phyloP scores from a whole-genome alignment of 768 basidiomycete genomes.

The Boletus sensibilis region DNA sequence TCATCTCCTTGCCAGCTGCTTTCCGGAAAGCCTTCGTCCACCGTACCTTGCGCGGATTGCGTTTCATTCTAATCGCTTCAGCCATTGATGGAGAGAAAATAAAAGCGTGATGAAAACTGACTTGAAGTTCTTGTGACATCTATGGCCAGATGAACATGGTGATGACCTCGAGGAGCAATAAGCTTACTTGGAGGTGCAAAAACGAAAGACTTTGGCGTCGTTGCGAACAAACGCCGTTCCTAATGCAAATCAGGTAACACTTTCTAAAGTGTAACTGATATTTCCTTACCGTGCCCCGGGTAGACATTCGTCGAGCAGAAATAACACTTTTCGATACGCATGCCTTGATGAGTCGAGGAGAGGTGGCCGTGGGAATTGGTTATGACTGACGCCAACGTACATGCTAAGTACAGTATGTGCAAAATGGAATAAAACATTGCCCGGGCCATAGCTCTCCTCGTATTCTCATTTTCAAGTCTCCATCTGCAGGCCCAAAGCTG shows the following conservation, averaged over 20 bases:
- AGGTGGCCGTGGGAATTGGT: slow-evolving; percentile 26
- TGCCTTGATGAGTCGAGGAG: slow-evolving; percentile 31
- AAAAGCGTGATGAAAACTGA: slow-evolving; percentile 34
- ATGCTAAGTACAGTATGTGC: not conserved
- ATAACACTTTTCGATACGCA: slow-evolving; percentile 98
- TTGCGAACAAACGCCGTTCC: slow-evolving; percentile 96
- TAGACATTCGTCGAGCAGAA: slow-evolving; percentile 98
- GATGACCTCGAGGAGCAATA: not conserved
- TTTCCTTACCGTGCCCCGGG: slow-evolving; percentile 81
- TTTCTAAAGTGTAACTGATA: not conserved
- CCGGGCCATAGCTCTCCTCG: not conserved
- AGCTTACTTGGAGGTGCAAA: slow-evolving; percentile 93
- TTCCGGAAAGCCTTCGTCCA: slow-evolving; percentile 99
- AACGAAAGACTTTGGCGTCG: slow-evolving; percentile 96
- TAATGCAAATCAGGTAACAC: slow-evolving; percentile 25
- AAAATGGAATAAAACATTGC: not conserved
- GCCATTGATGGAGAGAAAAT: not conserved
- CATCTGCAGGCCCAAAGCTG: not conserved
- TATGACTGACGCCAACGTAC: not conserved
- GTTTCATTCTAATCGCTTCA: slow-evolving; percentile 78
- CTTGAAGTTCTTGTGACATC: slow-evolving; percentile 99
- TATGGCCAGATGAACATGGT: slow-evolving; percentile 31
- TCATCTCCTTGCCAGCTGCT: slow-evolving; percentile 99
- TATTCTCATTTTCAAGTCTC: not conserved
- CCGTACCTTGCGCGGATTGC: slow-evolving; percentile 96